These are phyloP conservation scores for Diatrype stigma DNA, from an alignment of 2,329 filamentous ascomycete genomes.

Conservation along the genomic window DNA sequence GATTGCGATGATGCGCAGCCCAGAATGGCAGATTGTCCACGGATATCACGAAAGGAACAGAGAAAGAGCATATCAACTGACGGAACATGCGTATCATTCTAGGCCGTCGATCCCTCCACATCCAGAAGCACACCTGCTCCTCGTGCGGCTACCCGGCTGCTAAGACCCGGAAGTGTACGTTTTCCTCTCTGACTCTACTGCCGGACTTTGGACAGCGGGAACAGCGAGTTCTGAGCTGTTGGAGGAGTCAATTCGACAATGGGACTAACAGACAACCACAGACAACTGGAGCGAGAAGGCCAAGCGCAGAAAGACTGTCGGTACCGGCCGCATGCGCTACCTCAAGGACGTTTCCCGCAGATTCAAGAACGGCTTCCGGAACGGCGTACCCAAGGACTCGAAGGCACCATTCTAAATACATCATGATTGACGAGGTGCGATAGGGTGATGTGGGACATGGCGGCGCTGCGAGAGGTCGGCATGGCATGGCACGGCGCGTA, in stretches of 20 bases:
- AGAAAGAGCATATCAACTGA: slow-evolving; percentile 17
- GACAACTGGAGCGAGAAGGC: slow-evolving; percentile 99
- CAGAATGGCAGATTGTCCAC: too few relatives aligned
- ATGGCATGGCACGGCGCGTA: slow-evolving; percentile 9
- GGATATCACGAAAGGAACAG: slow-evolving; percentile 4
- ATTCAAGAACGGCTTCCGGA: slow-evolving; percentile 98
- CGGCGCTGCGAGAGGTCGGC: slow-evolving; percentile 21
- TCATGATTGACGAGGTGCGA: slow-evolving; percentile 14
- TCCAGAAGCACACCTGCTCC: slow-evolving; percentile 98
- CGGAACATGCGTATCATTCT: slow-evolving; percentile 16
- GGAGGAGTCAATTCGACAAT: not conserved
- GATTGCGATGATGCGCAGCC: too few relatives aligned
- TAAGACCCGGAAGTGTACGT: slow-evolving; percentile 98
- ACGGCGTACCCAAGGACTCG: slow-evolving; percentile 71
- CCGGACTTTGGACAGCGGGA: slow-evolving; percentile 28
- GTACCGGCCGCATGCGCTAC: slow-evolving; percentile 92
- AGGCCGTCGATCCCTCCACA: slow-evolving; percentile 96
- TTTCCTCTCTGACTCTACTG: slow-evolving; percentile 23
- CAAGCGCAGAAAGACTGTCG: slow-evolving; percentile 99
- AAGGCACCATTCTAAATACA: slow-evolving; percentile 49
- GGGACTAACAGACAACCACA: slow-evolving; percentile 36
- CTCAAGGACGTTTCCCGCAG: slow-evolving; percentile 87
- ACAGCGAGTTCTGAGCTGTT: not conserved
- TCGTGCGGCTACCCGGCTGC: slow-evolving; percentile 94
- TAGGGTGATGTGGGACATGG: slow-evolving; percentile 28